Conservation (phyloP, 1,284 basidiomycete species). For the Polyporus tsugae region DNA sequence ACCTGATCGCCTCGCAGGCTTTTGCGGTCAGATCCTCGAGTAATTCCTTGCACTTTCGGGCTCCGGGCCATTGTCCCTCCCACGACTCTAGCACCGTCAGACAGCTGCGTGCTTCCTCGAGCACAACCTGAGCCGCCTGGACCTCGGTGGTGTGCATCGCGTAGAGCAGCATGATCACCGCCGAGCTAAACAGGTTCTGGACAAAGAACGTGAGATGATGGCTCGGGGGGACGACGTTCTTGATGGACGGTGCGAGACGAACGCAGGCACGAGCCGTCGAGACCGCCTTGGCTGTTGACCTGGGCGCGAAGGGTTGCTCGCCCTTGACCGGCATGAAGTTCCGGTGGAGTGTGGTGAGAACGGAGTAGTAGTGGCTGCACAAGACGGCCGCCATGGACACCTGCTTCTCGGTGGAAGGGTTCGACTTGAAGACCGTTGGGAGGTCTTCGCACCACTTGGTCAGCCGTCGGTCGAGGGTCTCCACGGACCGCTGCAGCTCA, state of each 20-base stretch:
- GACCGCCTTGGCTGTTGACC: slow-evolving; percentile 80
- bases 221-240: slow-evolving; percentile 84
- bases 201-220: slow-evolving; percentile 93
- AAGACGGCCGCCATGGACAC: slow-evolving; percentile 89
- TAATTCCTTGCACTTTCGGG: slow-evolving; percentile 84
- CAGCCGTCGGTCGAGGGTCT: slow-evolving; percentile 78
- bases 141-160: slow-evolving; percentile 85
- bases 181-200: slow-evolving; percentile 90
- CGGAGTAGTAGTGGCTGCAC: slow-evolving; percentile 89
- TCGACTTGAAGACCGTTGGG: slow-evolving; percentile 75
- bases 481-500: slow-evolving; percentile 78
- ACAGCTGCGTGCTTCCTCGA: slow-evolving; percentile 84
- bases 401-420: slow-evolving; percentile 76
- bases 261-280: slow-evolving; percentile 84
- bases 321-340: slow-evolving; percentile 83
- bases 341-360: slow-evolving; percentile 88
- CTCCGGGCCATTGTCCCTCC: slow-evolving; percentile 91
- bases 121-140: slow-evolving; percentile 72
- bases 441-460: slow-evolving; percentile 85
- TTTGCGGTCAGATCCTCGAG: slow-evolving; percentile 74
- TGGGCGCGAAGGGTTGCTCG: slow-evolving; percentile 69
- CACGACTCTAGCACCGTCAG: slow-evolving; percentile 78
- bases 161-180: slow-evolving; percentile 87
- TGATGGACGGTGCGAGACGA: slow-evolving; percentile 85
- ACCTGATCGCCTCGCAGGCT: slow-evolving; percentile 69